Base-by-base conservation (phyloP, 139 green algal genomes). In the Zygnema cylindricum region DNA sequence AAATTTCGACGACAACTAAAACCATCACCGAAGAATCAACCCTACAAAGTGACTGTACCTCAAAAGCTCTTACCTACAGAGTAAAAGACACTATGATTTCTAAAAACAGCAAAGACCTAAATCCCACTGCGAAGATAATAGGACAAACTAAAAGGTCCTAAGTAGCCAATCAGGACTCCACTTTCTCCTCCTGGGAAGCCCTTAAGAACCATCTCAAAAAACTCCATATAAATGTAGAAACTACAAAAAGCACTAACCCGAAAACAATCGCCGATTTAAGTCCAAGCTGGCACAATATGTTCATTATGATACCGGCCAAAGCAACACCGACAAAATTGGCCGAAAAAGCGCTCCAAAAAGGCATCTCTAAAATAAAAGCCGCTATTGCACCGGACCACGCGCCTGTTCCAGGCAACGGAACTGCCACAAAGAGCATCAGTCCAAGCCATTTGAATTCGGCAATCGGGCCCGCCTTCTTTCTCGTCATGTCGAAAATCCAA, bases 371-470 rank as follows among this genome's bases (percentile, higher is more conserved):
- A 49, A 92, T 42, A 33, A 90, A 69, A 42, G 84, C 88, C 0
- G 69, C 88, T 32, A 92, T 91, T 0, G 88, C 88, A 0, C 88
- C 88, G 3, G 88, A 91, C 88, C 88, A 92, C 22, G 88, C 88
- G 2, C 88, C 88, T 1, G 88, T 92, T 39, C 79, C 76, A 35
- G 88, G 88, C 69, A 92, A 75, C 3, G 88, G 88, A 38, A 92
- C 84, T 30, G 88, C 88, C 1, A 92, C 88, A 43, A 92, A 92
- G 32, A 92, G 81, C 85, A 90, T 90, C 35, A 92, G 82, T 36
- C 83, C 87, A 0, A 92, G 87, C 82, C 77, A 88, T 38, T 69
- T 49, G 63, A 89, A 91, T 55, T 92, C 87, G 16, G 36, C 63
- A 75, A 92, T 92, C 36, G 57, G 57, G 22, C 33, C 82, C 0